phyloP scores from a whole-genome alignment of 108 stramenopile species.

The Pseudonitzschia multiseries region DNA sequence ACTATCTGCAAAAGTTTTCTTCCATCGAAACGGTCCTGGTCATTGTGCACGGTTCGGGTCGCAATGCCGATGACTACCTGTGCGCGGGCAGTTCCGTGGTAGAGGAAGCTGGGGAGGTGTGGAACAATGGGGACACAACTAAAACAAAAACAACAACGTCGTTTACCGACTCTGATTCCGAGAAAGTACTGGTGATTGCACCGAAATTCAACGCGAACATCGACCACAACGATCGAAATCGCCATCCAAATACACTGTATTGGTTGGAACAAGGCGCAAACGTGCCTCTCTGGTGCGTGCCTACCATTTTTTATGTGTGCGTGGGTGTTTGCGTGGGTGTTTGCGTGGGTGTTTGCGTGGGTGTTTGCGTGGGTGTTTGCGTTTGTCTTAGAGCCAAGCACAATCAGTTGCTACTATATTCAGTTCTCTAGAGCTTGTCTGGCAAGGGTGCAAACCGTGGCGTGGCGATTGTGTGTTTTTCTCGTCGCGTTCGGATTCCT shows the following conservation, averaged over 20 bases:
- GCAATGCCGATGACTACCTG: slow-evolving; percentile 70
- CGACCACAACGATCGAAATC: slow-evolving; percentile 35
- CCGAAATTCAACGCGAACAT: slow-evolving; percentile 62
- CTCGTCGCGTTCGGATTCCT: too few species aligned
- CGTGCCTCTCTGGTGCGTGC: slow-evolving; percentile 35
- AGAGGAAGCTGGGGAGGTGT: not conserved
- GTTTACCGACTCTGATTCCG: slow-evolving; percentile 13
- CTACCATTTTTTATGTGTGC: not conserved
- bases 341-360: too few species aligned
- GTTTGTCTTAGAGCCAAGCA: too few species aligned
- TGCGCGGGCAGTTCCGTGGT: slow-evolving; percentile 56
- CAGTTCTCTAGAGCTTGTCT: too few species aligned
- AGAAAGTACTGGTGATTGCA: slow-evolving; percentile 53
- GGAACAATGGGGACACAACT: too few species aligned
- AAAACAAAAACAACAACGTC: not conserved
- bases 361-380: too few species aligned
- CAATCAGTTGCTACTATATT: too few species aligned
- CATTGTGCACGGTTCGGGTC: slow-evolving; percentile 70
- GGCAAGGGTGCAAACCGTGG: too few species aligned
- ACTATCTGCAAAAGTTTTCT: not conserved
- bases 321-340: too few species aligned
- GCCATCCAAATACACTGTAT: slow-evolving; percentile 26
- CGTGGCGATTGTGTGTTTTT: too few species aligned
- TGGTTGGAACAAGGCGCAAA: slow-evolving; percentile 51
- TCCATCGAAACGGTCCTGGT: slow-evolving; percentile 39